Evolutionary conservation across 192 early-diverging fungal genomes (phyloP), one percentile per base, ranked within the genome.

Genomic region (Umbelopsis ramanniana): DNA sequence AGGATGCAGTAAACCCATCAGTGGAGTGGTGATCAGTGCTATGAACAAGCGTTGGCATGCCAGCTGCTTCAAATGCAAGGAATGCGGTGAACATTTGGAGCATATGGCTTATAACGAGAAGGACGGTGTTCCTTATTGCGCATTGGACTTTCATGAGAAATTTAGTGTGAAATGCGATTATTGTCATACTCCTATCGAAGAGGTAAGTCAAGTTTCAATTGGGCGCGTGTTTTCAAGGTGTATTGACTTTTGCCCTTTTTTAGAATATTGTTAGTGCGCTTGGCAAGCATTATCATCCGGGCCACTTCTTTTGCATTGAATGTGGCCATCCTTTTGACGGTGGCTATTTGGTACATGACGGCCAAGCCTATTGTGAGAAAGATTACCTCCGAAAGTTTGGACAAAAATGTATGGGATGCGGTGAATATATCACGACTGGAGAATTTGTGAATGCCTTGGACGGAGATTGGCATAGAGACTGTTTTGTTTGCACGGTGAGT

Each of bases 281-380:
- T 11, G 87, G 85, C 17, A 88, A 88, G 68, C 74, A 52, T 11
- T 88, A 84, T 69, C 87, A 88, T 69, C 74, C 70, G 15, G 85
- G 81, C 5, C 87, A 88, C 55, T 88, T 88, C 69, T 86, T 88
- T 50, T 88, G 87, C 67, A 82, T 82, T 24, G 82, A 85, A 53
- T 88, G 87, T 66, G 83, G 83, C 38, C 73, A 79, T 67, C 82
- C 82, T 14, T 88, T 88, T 73, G 71, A 75, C 15, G 85, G 80
- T 52, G 79, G 77, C 9, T 86, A 85, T 45, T 83, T 85, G 82
- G 85, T 86, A 4, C 77, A 85, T 45, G 81, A 88, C 23, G 85
- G 82, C 7, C 79, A 79, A 26, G 79, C 85, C 1, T 88, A 88
- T 45, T 88, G 87, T 54, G 83, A 88, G 72, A 85, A 85, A 35